Base-by-base conservation (phyloP, 2,329 filamentous ascomycete species). In the Capronia coronata region DNA sequence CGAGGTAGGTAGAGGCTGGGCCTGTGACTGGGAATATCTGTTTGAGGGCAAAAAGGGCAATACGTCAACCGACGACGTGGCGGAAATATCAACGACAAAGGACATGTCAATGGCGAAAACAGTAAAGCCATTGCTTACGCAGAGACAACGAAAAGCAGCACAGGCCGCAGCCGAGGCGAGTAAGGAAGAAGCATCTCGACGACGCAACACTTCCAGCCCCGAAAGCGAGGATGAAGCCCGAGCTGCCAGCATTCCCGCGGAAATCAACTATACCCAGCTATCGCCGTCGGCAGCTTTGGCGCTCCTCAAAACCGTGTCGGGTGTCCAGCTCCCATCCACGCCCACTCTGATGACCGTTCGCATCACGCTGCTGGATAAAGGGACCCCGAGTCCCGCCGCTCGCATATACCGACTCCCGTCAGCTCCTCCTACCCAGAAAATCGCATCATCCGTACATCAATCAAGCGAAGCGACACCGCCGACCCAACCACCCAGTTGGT, bases 341-440 rank as follows among this genome's bases (percentile, higher is more conserved):
- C 61, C 64, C 21, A 63, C 67, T 2, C 63, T 82, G 2, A 69
- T 83, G 45, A 84, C 80, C 0, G 76, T 90, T 39, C 78, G 77
- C 43, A 72, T 97, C 46, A 80, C 73, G 0, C 74, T 93, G 39
- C 64, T 85, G 7, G 73, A 76, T 32, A 81, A 87, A 48, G 91
- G 93, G 21, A 78, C 84, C 1, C 86, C 83, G 2, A 74, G 70
- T 0, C 71, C 80, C 2, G 86, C 84, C 64, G 87, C 91, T 2
- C 80, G 93, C 29, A 82, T 97, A 57, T 98, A 97, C 68, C 83
- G 87, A 11, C 79, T 97, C 13, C 87, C 91, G 67, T 71, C 1
- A 49, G 49, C 39, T 22, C 18, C 27, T 11, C 25, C 48, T 9
- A 51, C 19, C 23, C n/a, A 10, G 10, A 18, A 9, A 2, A 9